Evolutionary conservation across 2,329 filamentous ascomycete genomes (phyloP).

Genomic region (Stagonosporopsis chrysanthemi): DNA sequence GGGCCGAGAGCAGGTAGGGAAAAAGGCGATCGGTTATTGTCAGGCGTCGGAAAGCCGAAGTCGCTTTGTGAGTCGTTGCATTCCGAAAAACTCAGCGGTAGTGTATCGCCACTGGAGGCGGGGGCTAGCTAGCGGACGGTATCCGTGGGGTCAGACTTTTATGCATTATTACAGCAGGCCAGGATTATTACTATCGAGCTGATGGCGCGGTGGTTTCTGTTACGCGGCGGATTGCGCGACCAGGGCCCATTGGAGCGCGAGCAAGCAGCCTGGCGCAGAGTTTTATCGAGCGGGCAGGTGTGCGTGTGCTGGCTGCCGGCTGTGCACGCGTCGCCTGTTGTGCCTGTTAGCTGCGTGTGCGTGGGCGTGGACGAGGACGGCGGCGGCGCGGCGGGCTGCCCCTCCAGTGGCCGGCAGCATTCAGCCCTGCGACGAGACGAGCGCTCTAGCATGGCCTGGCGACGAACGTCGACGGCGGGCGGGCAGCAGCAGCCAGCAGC

Average conservation of each 20-base stretch:
- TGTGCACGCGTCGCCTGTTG: slow-evolving; percentile 3
- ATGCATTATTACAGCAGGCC: slow-evolving; percentile 15
- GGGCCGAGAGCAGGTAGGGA: not conserved
- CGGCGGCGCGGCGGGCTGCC: slow-evolving; percentile 20
- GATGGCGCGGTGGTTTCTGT: slow-evolving; percentile 28
- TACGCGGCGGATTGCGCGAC: slow-evolving; percentile 32
- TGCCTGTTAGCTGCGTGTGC: slow-evolving; percentile 1
- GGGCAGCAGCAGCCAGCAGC: slow-evolving; percentile 15
- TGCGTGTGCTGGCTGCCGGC: not conserved
- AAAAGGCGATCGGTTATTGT: slow-evolving; percentile 11
- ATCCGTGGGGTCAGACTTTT: slow-evolving; percentile 35
- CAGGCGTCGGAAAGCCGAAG: slow-evolving; percentile 21
- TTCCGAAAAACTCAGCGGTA: slow-evolving; percentile 40
- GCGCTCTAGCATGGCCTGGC: not conserved
- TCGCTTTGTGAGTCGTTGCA: slow-evolving; percentile 27
- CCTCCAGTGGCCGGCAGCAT: slow-evolving; percentile 14
- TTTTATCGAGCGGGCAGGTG: slow-evolving; percentile 30
- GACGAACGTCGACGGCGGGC: not conserved
- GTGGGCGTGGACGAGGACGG: not conserved
- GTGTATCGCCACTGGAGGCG: slow-evolving; percentile 32
- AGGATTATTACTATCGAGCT: slow-evolving; percentile 16
- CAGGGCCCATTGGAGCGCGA: slow-evolving; percentile 20
- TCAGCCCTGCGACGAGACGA: slow-evolving; percentile 26
- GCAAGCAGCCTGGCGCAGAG: slow-evolving; percentile 23
- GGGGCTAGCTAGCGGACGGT: slow-evolving; percentile 24